Percentiles rank a stretch among this genome's conserved stretches.
phyloP scores from a whole-genome alignment of 129 eudicot genomes.

The Helichrysum umbraculigerum region DNA sequence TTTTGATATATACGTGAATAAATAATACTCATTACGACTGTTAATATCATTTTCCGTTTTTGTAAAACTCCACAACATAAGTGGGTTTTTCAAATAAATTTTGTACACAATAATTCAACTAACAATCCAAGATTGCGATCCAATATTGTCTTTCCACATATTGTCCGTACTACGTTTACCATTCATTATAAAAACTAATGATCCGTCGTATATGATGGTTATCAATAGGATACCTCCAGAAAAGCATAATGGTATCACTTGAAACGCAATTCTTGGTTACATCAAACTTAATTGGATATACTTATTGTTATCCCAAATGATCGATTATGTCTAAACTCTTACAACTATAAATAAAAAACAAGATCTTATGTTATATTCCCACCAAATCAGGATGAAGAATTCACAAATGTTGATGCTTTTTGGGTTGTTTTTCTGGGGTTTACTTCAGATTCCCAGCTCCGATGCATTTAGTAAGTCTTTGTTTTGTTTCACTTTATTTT shows the following conservation, averaged over 20 bases:
- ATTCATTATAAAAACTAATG: neutral
- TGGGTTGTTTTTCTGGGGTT: constrained; percentile 18
- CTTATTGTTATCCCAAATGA: constrained; percentile 21
- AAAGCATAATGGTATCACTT: neutral
- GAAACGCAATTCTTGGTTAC: constrained; percentile 13
- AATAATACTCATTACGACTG: too few species aligned
- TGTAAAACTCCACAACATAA: neutral
- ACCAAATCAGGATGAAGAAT: constrained; percentile 33
- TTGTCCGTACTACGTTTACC: neutral
- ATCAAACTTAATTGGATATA: constrained; percentile 27
- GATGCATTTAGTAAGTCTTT: constrained; percentile 34
- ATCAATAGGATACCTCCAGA: neutral
- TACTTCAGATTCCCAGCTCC: constrained; percentile 26
- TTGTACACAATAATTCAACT: neutral
- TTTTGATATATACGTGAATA: too few species aligned
- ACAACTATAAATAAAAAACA: constrained; percentile 17
- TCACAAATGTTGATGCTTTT: constrained; percentile 17
- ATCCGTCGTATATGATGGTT: neutral
- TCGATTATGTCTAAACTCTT: constrained; percentile 26
- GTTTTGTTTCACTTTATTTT: neutral
- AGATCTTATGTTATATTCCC: constrained; percentile 13
- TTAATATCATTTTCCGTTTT: neutral
- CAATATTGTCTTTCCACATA: neutral
- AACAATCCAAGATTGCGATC: too few species aligned
- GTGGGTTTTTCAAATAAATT: neutral